These are phyloP conservation scores for Fusarium verrucosum DNA, from an alignment of 2,329 filamentous ascomycete genomes.

Conservation along the genomic window DNA sequence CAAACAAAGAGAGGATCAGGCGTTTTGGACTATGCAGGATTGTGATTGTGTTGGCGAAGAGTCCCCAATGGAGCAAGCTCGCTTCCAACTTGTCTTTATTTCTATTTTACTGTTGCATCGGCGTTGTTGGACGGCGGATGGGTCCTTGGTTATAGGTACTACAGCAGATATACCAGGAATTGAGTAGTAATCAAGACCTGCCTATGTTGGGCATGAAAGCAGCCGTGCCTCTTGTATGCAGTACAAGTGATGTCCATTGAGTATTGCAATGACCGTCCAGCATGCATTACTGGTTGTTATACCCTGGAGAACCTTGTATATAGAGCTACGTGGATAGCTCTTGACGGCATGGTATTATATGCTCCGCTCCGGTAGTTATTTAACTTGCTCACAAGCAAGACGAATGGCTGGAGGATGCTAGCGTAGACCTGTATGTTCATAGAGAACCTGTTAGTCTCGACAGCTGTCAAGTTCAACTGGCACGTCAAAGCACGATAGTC, in stretches of 20 bases:
- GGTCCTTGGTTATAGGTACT: background rate
- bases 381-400: background rate
- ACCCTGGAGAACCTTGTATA: background rate
- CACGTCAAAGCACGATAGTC: too few species aligned
- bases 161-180: constrained; percentile 18
- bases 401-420: background rate
- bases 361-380: background rate
- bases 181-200: constrained; percentile 10
- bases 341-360: background rate
- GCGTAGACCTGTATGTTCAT: background rate
- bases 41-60: constrained; percentile 13
- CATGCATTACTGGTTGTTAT: background rate
- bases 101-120: constrained; percentile 7
- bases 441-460: background rate
- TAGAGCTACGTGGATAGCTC: background rate
- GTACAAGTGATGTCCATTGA: background rate
- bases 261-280: background rate
- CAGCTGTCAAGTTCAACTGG: too few species aligned
- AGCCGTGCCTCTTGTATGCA: background rate
- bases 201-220: background rate
- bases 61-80: constrained; percentile 11
- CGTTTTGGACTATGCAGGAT: constrained; percentile 27
- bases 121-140: constrained; percentile 17
- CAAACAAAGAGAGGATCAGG: constrained; percentile 12
- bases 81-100: constrained; percentile 3